Base-by-base conservation (phyloP, 1,284 basidiomycete genomes). In the Papiliotrema laurentii region DNA sequence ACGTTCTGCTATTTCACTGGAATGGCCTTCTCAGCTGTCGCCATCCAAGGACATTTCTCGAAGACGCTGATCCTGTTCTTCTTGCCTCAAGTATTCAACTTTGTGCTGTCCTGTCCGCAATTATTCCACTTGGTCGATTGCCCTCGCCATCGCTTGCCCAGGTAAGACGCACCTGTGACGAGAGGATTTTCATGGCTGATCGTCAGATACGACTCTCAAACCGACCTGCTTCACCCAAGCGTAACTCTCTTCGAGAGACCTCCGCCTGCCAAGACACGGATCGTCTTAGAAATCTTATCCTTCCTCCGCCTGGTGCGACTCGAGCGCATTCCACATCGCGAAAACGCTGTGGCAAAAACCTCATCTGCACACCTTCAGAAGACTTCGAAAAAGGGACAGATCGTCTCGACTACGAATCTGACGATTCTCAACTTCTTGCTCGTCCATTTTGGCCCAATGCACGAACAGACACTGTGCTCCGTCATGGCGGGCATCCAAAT, bases 41-140 rank as follows among this genome's bases (percentile, higher is more conserved):
- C 90, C 10, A 94, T 97, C 54, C 87, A 94, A 64, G 92, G 89
- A 0, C 96, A 99, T 72, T 97, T 96, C 71, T 90, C 89, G 48
- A 99, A 98, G 75, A 99, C 94, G 0, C 77, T 99, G 4, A 79
- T 97, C 43, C 78, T 98, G 25, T 97, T 99, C 79, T 98, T 98
- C 78, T 79, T 97, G 28, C 96, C 96, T 4, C 96, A 99, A 69
- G 87, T 97, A 55, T 89, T 97, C 82, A 98, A 99, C 73, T 99
- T 99, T 64, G 45, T 97, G 36, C 78, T 97, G 33, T 96, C 91
- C 21, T 89, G 86, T 59, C 96, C 96, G 3, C 96, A 99, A 69
- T 76, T 99, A 2, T 97, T 97, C 65, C 88, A 89, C 1, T 72
- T 99, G 9, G 88, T 98, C 6, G 86, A 87, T 0, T 97, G 92